These are phyloP conservation scores for Leptographium radiaticola DNA, from an alignment of 2,329 filamentous ascomycete genomes.

Conservation along the genomic window DNA sequence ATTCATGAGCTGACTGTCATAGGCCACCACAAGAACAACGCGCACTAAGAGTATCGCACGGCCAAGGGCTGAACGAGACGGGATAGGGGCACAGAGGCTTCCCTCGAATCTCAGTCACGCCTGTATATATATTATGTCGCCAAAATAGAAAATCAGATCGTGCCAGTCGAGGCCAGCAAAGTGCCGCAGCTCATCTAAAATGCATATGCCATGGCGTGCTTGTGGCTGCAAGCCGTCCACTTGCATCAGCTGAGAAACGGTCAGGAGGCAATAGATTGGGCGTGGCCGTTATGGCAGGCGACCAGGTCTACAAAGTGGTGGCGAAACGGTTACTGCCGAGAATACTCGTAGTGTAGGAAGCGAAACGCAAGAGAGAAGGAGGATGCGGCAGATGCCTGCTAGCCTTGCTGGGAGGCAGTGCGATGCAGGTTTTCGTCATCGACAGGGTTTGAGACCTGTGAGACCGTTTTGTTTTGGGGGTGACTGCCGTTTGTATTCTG, in stretches of 20 bases:
- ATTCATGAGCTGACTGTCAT: slow-evolving; percentile 1
- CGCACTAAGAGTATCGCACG: slow-evolving; percentile 55
- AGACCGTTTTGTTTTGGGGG: background rate
- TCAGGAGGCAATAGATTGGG: no score
- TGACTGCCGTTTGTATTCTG: background rate
- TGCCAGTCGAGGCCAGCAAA: slow-evolving; percentile 4
- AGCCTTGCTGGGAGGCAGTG: background rate
- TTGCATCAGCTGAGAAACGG: no score
- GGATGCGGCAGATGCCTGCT: background rate
- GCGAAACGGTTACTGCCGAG: no score
- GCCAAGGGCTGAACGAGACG: slow-evolving; percentile 6
- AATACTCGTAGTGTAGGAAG: background rate
- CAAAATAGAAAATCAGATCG: slow-evolving; percentile 23
- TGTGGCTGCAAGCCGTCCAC: no score
- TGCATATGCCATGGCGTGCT: background rate
- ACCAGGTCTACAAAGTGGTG: no score
- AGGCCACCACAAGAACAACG: slow-evolving; percentile 99
- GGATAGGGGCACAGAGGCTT: slow-evolving; percentile 1
- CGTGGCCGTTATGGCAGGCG: no score
- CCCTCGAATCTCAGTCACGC: slow-evolving; percentile 12
- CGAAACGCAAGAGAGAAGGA: no score
- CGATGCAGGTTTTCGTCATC: background rate
- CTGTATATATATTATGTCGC: slow-evolving; percentile 22
- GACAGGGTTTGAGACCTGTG: background rate
- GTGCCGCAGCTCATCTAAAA: background rate